Percentiles rank a stretch among this genome's conserved stretches.
Conservation (phyloP, 192 early-diverging fungal species). For the Coemansia sp. region DNA sequence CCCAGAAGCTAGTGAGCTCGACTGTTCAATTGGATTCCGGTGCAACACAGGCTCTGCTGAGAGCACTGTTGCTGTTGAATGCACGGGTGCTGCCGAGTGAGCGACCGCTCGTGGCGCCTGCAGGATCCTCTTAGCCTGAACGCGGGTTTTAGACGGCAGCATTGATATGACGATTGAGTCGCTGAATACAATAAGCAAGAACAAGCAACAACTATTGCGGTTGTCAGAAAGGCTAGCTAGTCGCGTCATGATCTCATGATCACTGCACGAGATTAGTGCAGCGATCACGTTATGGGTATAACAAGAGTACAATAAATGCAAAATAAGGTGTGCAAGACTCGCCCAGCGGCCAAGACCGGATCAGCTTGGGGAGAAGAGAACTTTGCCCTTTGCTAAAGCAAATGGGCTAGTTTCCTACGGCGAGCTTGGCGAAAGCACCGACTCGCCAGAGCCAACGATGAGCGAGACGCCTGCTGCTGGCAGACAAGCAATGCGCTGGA, state of each 20-base stretch:
- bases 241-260: too few relatives aligned
- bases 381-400: too few relatives aligned
- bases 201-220: too few relatives aligned
- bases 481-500: conserved; percentile 17
- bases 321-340: too few relatives aligned
- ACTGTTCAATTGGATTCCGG: not conserved
- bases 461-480: conserved; percentile 22
- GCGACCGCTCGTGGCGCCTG: not conserved
- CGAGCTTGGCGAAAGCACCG: conserved; percentile 15
- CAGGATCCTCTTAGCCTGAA: conserved; percentile 24
- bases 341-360: too few relatives aligned
- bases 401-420: conserved; percentile 18
- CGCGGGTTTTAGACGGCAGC: conserved; percentile 35
- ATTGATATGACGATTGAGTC: not conserved
- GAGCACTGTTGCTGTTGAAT: not conserved
- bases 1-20: not conserved
- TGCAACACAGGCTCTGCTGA: conserved; percentile 25
- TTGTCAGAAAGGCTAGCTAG: too few relatives aligned
- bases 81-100: not conserved
- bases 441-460: conserved; percentile 41
- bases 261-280: too few relatives aligned
- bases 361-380: too few relatives aligned
- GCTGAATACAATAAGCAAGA: too few relatives aligned
- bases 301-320: too few relatives aligned
- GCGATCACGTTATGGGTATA: too few relatives aligned